Evolutionary conservation across 371 early-diverging fungal genomes (phyloP), one percentile per base, ranked within the genome.

Genomic region (Choanephora cucurbitarum): DNA sequence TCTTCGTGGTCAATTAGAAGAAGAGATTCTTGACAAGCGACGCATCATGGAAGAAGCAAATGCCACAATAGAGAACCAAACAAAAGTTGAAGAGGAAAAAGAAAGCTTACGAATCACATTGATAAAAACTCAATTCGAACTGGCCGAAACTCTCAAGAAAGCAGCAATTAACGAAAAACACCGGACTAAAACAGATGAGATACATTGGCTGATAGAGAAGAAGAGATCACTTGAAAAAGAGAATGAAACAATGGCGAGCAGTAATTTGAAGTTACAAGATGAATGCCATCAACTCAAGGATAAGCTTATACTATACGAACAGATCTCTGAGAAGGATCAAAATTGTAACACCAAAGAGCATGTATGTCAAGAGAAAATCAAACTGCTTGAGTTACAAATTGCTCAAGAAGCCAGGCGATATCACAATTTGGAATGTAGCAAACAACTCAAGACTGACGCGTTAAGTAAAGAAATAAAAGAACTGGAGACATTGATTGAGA

Each of bases 201-300:
- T 17, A 14, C 15, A 51, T 28, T 41, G 22, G 9, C 14, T 52
- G 10, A 3, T 40, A 2, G 44, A 45, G 1, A 50, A 32, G 17
- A 48, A 53, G 19, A 22, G 49, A 42, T 23, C 39, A 28, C 22
- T 55, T 21, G 41, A 31, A 39, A n/a, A 50, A 5, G 57, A 60
- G n/a, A 60, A 60, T 15, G 50, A 57, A 31, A 3, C 7, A 7
- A 28, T 28, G 3, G 3, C 28, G 5, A 7, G 7, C 7, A 3
- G 28, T 7, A 3, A 5, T 28, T 5, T 7, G 7, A 28, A 81
- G 55, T 72, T 82, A 33, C 90, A 90, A 56, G 80, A 81, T 23
- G 89, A 89, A 69, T 86, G 87, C 60, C 69, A 85, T 59, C 79
- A 84, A 24, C 72, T 90, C 32, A 83, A 86, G 75, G 87, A 88